Evolutionary conservation across 305 asterid species (phyloP).

Genomic region (Fraxinus greggii): DNA sequence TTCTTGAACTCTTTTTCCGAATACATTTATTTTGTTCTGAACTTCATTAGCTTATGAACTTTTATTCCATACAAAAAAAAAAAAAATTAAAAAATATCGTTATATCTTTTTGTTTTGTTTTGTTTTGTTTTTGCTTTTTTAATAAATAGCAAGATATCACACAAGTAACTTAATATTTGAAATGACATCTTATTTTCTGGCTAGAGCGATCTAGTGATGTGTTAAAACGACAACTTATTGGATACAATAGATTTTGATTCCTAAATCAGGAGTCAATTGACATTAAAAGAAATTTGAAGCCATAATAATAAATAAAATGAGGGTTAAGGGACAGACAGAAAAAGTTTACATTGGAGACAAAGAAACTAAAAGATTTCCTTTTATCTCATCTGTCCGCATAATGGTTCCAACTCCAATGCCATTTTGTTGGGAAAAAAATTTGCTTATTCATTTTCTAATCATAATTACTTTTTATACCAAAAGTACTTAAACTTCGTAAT

Average conservation of each 20-base stretch:
- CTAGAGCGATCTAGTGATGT: too few species aligned
- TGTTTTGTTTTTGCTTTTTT: too few species aligned
- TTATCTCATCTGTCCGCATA: not conserved
- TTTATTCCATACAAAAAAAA: too few species aligned
- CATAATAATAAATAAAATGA: not conserved
- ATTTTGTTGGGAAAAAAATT: not conserved
- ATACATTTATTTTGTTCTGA: too few species aligned
- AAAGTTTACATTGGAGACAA: not conserved
- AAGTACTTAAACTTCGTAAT: not conserved
- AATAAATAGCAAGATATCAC: too few species aligned
- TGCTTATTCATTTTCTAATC: not conserved
- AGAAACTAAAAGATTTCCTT: not conserved
- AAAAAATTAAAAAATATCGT: too few species aligned
- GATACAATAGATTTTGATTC: not conserved
- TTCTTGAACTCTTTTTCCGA: too few species aligned
- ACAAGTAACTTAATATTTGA: too few species aligned
- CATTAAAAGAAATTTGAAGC: not conserved
- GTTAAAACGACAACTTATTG: not conserved
- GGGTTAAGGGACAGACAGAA: not conserved
- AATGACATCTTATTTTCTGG: too few species aligned
- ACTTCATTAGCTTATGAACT: too few species aligned
- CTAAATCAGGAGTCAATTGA: not conserved
- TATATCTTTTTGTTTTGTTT: too few species aligned
- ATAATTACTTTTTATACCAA: not conserved
- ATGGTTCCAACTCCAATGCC: not conserved